A percentile compares a stretch with the other conserved stretches of the same genome.
Conservation (phyloP, 768 basidiomycete genomes). For the Hysterangium stoloniferum region DNA sequence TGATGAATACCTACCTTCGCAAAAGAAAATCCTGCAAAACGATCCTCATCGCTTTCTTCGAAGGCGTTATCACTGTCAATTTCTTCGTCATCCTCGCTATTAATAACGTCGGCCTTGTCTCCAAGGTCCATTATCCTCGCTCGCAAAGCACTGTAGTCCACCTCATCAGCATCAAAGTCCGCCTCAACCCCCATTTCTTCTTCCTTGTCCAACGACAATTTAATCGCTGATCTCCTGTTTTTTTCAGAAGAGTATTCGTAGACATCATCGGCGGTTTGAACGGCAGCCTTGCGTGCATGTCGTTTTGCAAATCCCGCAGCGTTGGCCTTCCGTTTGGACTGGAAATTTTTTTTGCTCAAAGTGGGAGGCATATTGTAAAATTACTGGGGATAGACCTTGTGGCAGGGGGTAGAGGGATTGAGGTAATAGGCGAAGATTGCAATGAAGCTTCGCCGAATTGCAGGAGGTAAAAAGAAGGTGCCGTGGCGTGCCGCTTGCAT, state of each 20-base stretch:
- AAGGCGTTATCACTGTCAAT: conserved; percentile 81
- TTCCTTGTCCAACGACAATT: conserved; percentile 48
- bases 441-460: too few species aligned
- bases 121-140: conserved; percentile 25
- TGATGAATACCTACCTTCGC: conserved; percentile 25
- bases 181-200: conserved; percentile 34
- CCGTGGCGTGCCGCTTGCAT: too few species aligned
- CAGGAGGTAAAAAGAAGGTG: too few species aligned
- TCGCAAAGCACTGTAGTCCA: conserved; percentile 14
- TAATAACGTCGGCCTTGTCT: conserved; percentile 22
- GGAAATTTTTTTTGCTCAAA: background rate
- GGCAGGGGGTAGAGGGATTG: too few species aligned
- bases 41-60: conserved; percentile 75
- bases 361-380: too few species aligned
- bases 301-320: conserved; percentile 46
- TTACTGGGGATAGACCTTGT: too few species aligned
- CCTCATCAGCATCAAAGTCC: conserved; percentile 29
- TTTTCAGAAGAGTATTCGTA: conserved; percentile 52
- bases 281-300: conserved; percentile 33
- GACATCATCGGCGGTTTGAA: conserved; percentile 38
- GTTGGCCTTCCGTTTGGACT: conserved; percentile 25
- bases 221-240: conserved; percentile 43
- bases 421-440: too few species aligned
- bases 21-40: conserved; percentile 55
- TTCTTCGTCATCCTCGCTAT: conserved; percentile 74